Conservation (phyloP, 805 yeast species). For the Saccharomycopsis oosterbeekiorum region DNA sequence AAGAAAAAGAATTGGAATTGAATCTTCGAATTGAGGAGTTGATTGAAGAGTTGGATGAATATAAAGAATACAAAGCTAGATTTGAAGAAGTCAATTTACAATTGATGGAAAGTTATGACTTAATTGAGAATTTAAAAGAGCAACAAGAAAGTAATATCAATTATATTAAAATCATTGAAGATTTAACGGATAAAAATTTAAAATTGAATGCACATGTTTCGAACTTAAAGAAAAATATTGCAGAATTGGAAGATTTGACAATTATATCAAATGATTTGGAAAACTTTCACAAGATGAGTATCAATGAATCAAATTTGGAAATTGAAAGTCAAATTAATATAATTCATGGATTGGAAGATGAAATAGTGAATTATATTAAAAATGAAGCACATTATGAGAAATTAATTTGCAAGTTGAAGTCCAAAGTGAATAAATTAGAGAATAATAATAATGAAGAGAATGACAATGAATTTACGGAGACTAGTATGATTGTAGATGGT, state of each 20-base stretch:
- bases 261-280: slow-evolving; percentile 41
- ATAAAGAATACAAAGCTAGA: slow-evolving; percentile 5
- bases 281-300: slow-evolving; percentile 32
- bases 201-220: slow-evolving; percentile 28
- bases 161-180: slow-evolving; percentile 27
- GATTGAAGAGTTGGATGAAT: slow-evolving; percentile 21
- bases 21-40: slow-evolving; percentile 24
- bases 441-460: neutral
- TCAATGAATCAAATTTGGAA: slow-evolving; percentile 33
- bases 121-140: slow-evolving; percentile 23
- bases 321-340: slow-evolving; percentile 24
- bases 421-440: neutral
- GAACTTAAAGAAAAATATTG: slow-evolving; percentile 29
- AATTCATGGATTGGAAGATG: neutral
- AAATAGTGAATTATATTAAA: neutral
- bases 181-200: slow-evolving; percentile 28
- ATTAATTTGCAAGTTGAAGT: neutral
- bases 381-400: neutral
- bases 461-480: neutral
- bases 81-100: slow-evolving; percentile 12
- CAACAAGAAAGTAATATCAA: slow-evolving; percentile 25
- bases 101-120: slow-evolving; percentile 16
- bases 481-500: neutral
- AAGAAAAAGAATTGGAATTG: slow-evolving; percentile 28
- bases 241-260: slow-evolving; percentile 40